Base-by-base conservation (phyloP, 495 filamentous ascomycete species). In the Parathielavia hyrcaniae region DNA sequence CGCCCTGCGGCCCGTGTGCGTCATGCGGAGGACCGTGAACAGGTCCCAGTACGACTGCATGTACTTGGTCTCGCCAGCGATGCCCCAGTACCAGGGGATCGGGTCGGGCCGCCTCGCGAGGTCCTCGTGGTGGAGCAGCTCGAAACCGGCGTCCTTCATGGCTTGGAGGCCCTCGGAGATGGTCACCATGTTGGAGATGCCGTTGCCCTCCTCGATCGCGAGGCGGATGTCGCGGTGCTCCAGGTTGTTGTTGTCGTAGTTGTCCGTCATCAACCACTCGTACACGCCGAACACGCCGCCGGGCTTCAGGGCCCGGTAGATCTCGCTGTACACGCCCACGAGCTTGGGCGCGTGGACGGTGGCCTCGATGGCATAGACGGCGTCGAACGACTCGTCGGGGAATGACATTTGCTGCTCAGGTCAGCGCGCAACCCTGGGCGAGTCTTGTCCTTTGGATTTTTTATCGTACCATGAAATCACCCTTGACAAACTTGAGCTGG, bases 221-320 rank as follows among this genome's bases (percentile, higher is more conserved):
- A 97, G 84, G 58, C 93, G 89, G 70, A 97, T 91, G 64, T 86
- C 82, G 60, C 91, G 86, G 79, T 98, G 93, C 66, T 86, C 83
- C 16, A 87, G 68, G 79, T 97, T 90, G 53, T 85, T 73, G 68
- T 93, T 92, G 77, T 98, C 87, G 77, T 97, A 98, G 3, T 85
- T 76, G 65, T 97, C 92, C 40, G 92, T 97, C 93, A 98, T 98
- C 61, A 98, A 79, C 95, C 95, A 98, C 73, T 98, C 93, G 79
- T 97, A 97, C 39, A 97, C 93, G 67, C 93, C 93, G 66, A 98
- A 98, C 54, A 88, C 80, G 67, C 93, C 93, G 51, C 95, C 93
- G 47, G 93, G 93, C 81, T 97, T 98, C 50, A 98, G 78, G 43
- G 97, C 93, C 34, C 90, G 88, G 82, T 86, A 88, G 69, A 97